Evolutionary conservation across 2,329 filamentous ascomycete species (phyloP).

Genomic region (Fonsecaea nubica): DNA sequence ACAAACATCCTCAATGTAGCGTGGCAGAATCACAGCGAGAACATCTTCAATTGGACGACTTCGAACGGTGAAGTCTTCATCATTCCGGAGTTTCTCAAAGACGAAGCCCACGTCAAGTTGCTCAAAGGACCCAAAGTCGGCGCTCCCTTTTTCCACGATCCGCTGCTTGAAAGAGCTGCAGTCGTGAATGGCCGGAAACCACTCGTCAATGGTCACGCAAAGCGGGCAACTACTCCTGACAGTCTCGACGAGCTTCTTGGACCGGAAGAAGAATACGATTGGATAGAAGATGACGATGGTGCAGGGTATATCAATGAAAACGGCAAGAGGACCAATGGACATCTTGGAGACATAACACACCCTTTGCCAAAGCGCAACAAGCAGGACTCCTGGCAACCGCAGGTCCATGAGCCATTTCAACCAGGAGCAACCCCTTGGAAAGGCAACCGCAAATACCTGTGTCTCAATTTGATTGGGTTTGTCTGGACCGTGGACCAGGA

Average conservation of each 20-base stretch:
- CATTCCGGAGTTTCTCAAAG: conserved; percentile 71
- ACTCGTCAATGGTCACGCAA: conserved; percentile 59
- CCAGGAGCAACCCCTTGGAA: conserved; percentile 95
- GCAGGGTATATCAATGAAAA: conserved; percentile 79
- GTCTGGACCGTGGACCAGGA: conserved; percentile 98
- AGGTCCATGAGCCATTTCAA: conserved; percentile 85
- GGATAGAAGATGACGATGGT: conserved; percentile 93
- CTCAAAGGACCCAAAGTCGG: conserved; percentile 59
- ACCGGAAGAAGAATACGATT: conserved; percentile 72
- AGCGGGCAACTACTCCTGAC: conserved; percentile 70
- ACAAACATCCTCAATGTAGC: conserved; percentile 81
- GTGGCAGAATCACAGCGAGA: conserved; percentile 84
- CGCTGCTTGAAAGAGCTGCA: conserved; percentile 71
- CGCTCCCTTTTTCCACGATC: conserved; percentile 85
- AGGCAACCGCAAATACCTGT: conserved; percentile 90
- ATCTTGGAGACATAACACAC: conserved; percentile 54
- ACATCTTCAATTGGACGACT: conserved; percentile 89
- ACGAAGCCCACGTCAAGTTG: conserved; percentile 61
- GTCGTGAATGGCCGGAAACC: conserved; percentile 63
- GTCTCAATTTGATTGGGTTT: conserved; percentile 89
- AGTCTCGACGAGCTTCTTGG: conserved; percentile 84
- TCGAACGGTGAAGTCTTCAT: conserved; percentile 94
- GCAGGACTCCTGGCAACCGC: conserved; percentile 62
- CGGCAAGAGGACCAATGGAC: conserved; percentile 66
- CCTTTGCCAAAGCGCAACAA: conserved; percentile 59